Evolutionary conservation across 1,139 yeast genomes (phyloP), one percentile per base, ranked within the genome.

Genomic region (Pichia cactophila): DNA sequence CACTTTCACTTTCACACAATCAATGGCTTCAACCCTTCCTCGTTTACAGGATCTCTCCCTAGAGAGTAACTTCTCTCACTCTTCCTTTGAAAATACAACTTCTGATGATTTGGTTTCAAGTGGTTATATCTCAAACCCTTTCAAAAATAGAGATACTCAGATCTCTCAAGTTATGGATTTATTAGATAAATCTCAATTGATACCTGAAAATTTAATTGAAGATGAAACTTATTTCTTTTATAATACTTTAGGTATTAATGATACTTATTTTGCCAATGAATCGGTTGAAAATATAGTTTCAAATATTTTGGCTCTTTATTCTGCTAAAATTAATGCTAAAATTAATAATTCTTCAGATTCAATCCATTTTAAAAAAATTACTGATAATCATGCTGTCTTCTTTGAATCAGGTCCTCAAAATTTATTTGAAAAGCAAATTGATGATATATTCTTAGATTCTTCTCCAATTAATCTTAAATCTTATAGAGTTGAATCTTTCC

Each of bases 171-270:
- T 92, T 41, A 78, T 88, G 69, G 96, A 88, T 64, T 75, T 81
- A 46, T 72, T 92, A 54, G 96, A 88, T 64, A 74, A 78, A 53
- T 81, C 84, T 45, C 97, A 97, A 0, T 86, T 90, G 62, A 86
- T 92, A 53, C 98, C 97, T 12, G 96, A 87, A 61, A 69, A 79
- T 48, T 73, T 88, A 59, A 86, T 92, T 60, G 97, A 89, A 68
- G 73, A 78, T 50, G 97, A 90, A 69, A 83, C 94, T 9, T 78
- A 75, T 61, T 90, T 96, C 95, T 92, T 92, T 66, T 92, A 92
- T 70, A 81, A 86, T 54, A 71, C 78, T 47, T 75, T 92, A 58
- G 97, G 97, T 41, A 88, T 92, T 55, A 97, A 89, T 64, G 97
- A 85, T 64, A 84, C 88, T 39, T 92, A 87, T 69, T 90, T 92